Base-by-base conservation (phyloP, 2,329 filamentous ascomycete species). In the Alternaria triticimaculans region DNA sequence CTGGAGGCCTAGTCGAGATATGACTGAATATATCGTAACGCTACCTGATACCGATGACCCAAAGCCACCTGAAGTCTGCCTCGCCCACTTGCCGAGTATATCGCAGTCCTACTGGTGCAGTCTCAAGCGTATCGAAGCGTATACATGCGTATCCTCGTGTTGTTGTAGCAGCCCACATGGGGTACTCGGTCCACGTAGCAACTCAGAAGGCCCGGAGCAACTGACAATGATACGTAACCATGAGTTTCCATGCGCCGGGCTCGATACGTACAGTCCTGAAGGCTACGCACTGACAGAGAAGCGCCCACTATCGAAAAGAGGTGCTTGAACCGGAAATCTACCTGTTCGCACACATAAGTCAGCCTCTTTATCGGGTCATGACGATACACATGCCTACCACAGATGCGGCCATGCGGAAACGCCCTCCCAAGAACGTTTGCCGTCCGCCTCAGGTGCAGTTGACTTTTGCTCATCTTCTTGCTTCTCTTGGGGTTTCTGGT, bases 391-490 rank as follows among this genome's bases (percentile, higher is more conserved):
- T 26, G 25, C 43, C 14, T 21, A 73, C 72, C 68, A 75, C 28
- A 72, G 28, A 50, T 72, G 60, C 26, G 69, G 55, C 71, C 71
- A 73, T n/a, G 70, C 56, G 1, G 68, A 70, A 18, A 65, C 48
- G 12, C 61, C 48, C 6, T 62, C 51, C 44, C 55, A 53, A 5
- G 30, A 28, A 20, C 37, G 20, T 23, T 10, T 21, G 18, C 15
- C 37, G 6, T 21, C 21, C 53, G 46, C 3, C 7, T 54, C 26
- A 14, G 58, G n/a, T 28, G 43, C 49, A 1, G 56, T 25, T 25
- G 55, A 33, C n/a, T 55, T 25, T n/a, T 53, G 30, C 26, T 53
- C 33, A 28, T 57, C 21, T 41, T 43, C 56, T n/a, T 54, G 23
- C 25, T 37, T 44, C 21, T 28, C n/a, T 11, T 1, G n/a, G 21